A percentile compares a stretch with the other conserved stretches of the same genome.
phyloP scores from a whole-genome alignment of 352 stramenopile species.

The Globisporangium solare region DNA sequence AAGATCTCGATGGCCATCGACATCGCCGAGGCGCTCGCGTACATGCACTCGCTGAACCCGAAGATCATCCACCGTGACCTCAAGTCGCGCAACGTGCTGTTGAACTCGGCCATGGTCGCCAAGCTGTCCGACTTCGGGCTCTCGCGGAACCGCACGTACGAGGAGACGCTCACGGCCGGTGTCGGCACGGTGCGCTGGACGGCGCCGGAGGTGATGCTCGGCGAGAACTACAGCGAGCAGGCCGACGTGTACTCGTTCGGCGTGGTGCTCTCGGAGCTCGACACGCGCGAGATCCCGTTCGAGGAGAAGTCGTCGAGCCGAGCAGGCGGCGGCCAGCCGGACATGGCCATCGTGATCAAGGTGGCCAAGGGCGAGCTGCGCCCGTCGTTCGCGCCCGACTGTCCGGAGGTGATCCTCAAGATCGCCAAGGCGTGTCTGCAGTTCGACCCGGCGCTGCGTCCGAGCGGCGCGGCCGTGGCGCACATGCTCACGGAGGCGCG shows the following conservation, averaged over 20 bases:
- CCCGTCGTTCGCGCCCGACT: slow-evolving; percentile 59
- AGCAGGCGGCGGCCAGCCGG: slow-evolving; percentile 40
- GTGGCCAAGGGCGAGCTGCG: slow-evolving; percentile 78
- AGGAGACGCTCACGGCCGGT: slow-evolving; percentile 78
- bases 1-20: slow-evolving; percentile 86
- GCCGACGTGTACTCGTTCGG: slow-evolving; percentile 88
- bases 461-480: slow-evolving; percentile 58
- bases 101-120: slow-evolving; percentile 73
- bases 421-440: slow-evolving; percentile 83
- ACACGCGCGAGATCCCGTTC: slow-evolving; percentile 86
- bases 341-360: slow-evolving; percentile 82
- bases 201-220: slow-evolving; percentile 84
- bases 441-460: slow-evolving; percentile 78
- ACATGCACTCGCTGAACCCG: slow-evolving; percentile 80
- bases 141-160: slow-evolving; percentile 79
- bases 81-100: slow-evolving; percentile 80
- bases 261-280: slow-evolving; percentile 81
- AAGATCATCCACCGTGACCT: slow-evolving; percentile 85
- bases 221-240: slow-evolving; percentile 84
- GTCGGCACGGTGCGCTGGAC: slow-evolving; percentile 86
- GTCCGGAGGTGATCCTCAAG: slow-evolving; percentile 38
- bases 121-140: slow-evolving; percentile 86
- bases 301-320: slow-evolving; percentile 78
- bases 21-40: slow-evolving; percentile 72
- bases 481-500: slow-evolving; percentile 79